These are phyloP conservation scores for Fragosphaeria purpurea DNA, from an alignment of 2,329 filamentous ascomycete species.

Conservation along the genomic window DNA sequence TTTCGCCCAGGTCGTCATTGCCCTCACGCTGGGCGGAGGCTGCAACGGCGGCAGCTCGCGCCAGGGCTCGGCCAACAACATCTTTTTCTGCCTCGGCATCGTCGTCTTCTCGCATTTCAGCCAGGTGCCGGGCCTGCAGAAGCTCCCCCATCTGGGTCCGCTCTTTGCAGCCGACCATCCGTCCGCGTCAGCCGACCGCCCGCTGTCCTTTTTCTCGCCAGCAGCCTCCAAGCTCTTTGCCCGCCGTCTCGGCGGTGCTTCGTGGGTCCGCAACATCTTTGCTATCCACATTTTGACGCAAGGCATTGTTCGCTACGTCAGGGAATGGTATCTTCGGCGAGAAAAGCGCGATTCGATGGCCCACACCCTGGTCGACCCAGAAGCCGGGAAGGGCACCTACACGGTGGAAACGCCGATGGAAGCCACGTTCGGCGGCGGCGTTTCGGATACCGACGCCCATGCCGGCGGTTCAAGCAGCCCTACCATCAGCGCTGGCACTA, in stretches of 20 bases:
- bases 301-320: constrained; percentile 59
- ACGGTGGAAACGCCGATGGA: constrained; percentile 29
- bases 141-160: constrained; percentile 30
- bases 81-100: constrained; percentile 60
- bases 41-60: constrained; percentile 37
- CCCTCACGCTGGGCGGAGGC: constrained; percentile 78
- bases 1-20: constrained; percentile 86
- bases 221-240: constrained; percentile 29
- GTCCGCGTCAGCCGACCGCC: constrained; percentile 30
- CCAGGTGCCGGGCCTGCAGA: constrained; percentile 33
- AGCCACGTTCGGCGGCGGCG: constrained; percentile 29
- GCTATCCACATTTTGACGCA: constrained; percentile 69
- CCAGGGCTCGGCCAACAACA: constrained; percentile 60
- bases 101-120: constrained; percentile 48
- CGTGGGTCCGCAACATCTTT: constrained; percentile 58
- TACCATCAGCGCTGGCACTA: background rate
- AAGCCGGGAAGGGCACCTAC: constrained; percentile 42
- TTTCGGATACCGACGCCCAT: constrained; percentile 38
- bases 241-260: constrained; percentile 49
- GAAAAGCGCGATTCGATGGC: constrained; percentile 44
- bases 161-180: constrained; percentile 20
- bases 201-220: constrained; percentile 36
- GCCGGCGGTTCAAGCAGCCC: constrained; percentile 5
- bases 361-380: constrained; percentile 47
- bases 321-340: constrained; percentile 55